Evolutionary conservation across 1,284 basidiomycete genomes (phyloP), one percentile per base, ranked within the genome.

Genomic region (Cystobasidium slooffiae): DNA sequence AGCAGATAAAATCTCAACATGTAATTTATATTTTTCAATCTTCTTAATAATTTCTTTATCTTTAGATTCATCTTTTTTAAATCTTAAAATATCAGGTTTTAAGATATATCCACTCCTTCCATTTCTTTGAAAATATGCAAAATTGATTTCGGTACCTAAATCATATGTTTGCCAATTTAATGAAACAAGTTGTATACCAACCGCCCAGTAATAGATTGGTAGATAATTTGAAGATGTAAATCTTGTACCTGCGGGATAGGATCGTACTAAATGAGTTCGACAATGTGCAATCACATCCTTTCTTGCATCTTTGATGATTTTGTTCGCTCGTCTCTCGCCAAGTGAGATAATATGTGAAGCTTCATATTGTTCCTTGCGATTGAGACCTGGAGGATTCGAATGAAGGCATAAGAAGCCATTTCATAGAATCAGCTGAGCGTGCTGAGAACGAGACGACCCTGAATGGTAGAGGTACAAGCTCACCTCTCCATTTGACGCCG

Each of bases 81-180:
- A 83, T 14, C 93, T 87, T 20, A 99, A 85, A 0, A 90, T 89
- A 3, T 85, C 84, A 0, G 96, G 97, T 82, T 98, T 98, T 56
- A 97, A 87, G 6, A 98, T 90, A 80, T 94, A 98, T 0, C 97
- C 96, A 12, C 88, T 87, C 18, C 88, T 87, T 4, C 90, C 91
- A 78, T 95, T 94, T 7, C 91, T 86, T 78, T 90, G 88, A 82
- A 99, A 99, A 91, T 99, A 92, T 9, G 94, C 92, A 78, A 92
- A 89, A 80, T 97, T 98, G 81, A 97, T 90, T 85, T 91, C 90
- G 80, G 91, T 91, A 8, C 91, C 93, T 65, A 92, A 80, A 82
- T 96, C 93, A 78, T 90, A 90, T 0, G 94, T 99, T 83, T 99
- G 97, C 92, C 94, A 98, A 82, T 99, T 99, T 76, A 99, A 87